These are phyloP conservation scores for Bipolaris sorokiniana DNA, from an alignment of 2,329 filamentous ascomycete species.

Conservation along the genomic window DNA sequence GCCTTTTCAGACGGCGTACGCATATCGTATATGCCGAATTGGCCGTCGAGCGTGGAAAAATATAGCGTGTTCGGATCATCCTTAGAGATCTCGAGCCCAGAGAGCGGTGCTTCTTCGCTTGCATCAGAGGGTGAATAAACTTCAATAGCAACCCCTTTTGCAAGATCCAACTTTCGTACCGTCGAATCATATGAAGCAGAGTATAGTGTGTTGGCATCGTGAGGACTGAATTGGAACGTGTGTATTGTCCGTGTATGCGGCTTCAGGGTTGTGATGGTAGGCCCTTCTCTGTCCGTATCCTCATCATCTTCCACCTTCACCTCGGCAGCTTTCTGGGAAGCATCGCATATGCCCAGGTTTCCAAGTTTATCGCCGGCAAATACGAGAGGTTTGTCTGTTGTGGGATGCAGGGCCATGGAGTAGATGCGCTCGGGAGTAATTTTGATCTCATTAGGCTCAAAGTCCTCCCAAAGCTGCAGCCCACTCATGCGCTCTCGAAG, in stretches of 20 bases:
- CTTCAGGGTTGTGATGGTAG: conserved; percentile 87
- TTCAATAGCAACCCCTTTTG: conserved; percentile 78
- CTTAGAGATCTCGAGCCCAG: conserved; percentile 78
- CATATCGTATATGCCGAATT: conserved; percentile 80
- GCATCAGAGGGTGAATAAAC: conserved; percentile 76
- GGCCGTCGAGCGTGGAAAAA: conserved; percentile 85
- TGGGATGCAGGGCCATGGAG: conserved; percentile 86
- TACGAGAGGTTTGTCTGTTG: conserved; percentile 80
- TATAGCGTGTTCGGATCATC: conserved; percentile 75
- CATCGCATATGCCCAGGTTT: conserved; percentile 88
- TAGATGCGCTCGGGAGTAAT: conserved; percentile 58
- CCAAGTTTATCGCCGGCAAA: conserved; percentile 96
- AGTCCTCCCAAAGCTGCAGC: conserved; percentile 81
- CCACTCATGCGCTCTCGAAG: conserved; percentile 78
- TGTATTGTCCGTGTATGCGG: conserved; percentile 88
- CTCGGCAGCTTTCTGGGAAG: conserved; percentile 68
- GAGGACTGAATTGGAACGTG: conserved; percentile 77
- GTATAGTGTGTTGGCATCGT: conserved; percentile 76
- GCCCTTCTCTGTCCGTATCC: conserved; percentile 69
- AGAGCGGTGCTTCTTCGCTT: conserved; percentile 77
- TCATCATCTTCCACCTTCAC: conserved; percentile 65
- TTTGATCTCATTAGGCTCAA: conserved; percentile 69
- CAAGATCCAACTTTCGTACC: conserved; percentile 83
- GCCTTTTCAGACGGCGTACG: conserved; percentile 63
- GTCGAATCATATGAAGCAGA: conserved; percentile 93